Conservation (phyloP, 2,329 filamentous ascomycete genomes). For the Neofusicoccum umdonicola region DNA sequence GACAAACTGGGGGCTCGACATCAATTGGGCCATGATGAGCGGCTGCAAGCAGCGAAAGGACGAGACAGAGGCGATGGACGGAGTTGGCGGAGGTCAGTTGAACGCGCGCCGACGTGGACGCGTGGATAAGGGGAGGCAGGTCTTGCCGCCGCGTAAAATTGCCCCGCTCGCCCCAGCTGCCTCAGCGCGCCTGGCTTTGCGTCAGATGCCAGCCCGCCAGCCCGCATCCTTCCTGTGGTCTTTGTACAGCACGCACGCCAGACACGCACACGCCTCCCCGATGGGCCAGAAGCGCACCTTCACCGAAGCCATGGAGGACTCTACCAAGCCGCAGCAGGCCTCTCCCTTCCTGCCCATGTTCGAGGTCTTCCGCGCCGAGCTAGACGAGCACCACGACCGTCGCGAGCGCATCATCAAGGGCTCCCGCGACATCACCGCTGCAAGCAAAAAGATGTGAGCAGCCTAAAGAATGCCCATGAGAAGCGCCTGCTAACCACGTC, state of each 20-base stretch:
- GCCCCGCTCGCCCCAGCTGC: not conserved
- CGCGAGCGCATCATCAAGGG: slow-evolving; percentile 87
- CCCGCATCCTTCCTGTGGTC: not conserved
- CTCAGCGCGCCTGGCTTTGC: not conserved
- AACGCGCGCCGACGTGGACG: not conserved
- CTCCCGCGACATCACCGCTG: slow-evolving; percentile 85
- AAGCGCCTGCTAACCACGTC: not conserved
- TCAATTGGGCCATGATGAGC: slow-evolving; percentile 28
- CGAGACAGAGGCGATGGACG: not conserved
- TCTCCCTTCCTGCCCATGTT: slow-evolving; percentile 69
- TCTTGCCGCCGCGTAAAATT: slow-evolving; percentile 12
- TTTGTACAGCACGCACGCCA: not conserved
- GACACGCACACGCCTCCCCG: not conserved
- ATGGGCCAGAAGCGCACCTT: slow-evolving; percentile 35
- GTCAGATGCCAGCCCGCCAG: slow-evolving; percentile 3
- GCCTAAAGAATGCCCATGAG: not conserved
- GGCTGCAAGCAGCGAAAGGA: not conserved
- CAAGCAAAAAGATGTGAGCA: slow-evolving; percentile 92
- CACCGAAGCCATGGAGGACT: slow-evolving; percentile 36
- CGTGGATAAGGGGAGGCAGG: not conserved
- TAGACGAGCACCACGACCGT: slow-evolving; percentile 93
- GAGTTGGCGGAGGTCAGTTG: not conserved
- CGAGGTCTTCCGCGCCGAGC: slow-evolving; percentile 76
- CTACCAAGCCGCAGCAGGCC: slow-evolving; percentile 28
- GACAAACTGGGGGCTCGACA: slow-evolving; percentile 35